These are phyloP conservation scores for Dryadomyces quercivorus DNA, from an alignment of 2,329 filamentous ascomycete genomes.

Conservation along the genomic window DNA sequence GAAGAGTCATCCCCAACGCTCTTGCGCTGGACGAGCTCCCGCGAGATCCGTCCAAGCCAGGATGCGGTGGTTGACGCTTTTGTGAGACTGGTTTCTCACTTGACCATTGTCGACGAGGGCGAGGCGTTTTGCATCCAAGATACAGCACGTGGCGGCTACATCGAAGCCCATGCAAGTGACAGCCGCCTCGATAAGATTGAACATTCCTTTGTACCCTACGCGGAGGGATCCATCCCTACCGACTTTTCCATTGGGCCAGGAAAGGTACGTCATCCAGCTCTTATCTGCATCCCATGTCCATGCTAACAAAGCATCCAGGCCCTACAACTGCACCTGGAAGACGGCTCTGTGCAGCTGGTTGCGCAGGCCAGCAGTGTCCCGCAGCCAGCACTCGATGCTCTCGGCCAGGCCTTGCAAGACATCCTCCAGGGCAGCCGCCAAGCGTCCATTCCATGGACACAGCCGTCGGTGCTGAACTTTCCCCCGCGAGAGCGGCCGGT, in stretches of 20 bases:
- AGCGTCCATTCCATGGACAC: conserved; percentile 1
- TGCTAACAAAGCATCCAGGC: background rate
- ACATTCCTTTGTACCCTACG: background rate
- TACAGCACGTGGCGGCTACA: background rate
- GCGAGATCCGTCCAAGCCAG: background rate
- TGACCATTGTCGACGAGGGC: background rate
- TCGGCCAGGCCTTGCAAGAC: background rate
- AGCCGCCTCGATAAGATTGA: background rate
- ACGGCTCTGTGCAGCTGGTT: background rate
- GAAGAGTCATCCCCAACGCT: background rate
- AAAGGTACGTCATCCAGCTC: background rate
- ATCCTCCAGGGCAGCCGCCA: background rate
- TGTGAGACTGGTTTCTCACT: background rate
- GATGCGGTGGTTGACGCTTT: background rate
- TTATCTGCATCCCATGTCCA: background rate
- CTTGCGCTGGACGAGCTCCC: background rate
- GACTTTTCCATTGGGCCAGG: conserved; percentile 8
- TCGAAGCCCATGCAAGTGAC: background rate
- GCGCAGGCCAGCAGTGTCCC: background rate
- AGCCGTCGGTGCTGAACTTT: conserved; percentile 6
- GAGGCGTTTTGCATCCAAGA: conserved; percentile 4
- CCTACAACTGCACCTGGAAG: background rate
- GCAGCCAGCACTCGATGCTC: background rate
- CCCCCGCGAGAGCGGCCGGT: conserved; percentile 1
- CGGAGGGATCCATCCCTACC: background rate